phyloP scores from a whole-genome alignment of 2,329 filamentous ascomycete species.

The Verticillium nubilum region DNA sequence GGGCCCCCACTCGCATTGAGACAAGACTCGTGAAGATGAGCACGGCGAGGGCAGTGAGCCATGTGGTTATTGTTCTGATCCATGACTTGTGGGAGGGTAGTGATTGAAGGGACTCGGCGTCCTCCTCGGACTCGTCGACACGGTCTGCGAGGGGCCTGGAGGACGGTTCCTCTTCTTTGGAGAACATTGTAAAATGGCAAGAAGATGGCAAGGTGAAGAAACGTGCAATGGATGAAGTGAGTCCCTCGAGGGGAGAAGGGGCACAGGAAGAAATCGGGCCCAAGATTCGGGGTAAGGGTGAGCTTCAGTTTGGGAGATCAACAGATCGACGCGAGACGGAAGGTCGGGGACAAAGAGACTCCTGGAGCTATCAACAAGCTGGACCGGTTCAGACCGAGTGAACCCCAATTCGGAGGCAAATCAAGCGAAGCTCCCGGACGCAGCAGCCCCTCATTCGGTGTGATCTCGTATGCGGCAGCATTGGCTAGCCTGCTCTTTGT shows the following conservation, averaged over 20 bases:
- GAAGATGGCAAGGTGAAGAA: not conserved
- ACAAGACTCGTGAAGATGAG: slow-evolving; percentile 11
- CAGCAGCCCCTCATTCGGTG: not conserved
- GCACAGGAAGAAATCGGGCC: not conserved
- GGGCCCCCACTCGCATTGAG: slow-evolving; percentile 13
- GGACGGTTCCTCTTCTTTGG: slow-evolving; percentile 4
- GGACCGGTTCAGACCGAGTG: not conserved
- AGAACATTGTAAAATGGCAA: slow-evolving; percentile 13
- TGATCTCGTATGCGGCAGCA: not conserved
- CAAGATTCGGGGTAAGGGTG: not conserved
- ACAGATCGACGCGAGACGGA: not conserved
- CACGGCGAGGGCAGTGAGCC: slow-evolving; percentile 3
- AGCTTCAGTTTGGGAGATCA: not conserved
- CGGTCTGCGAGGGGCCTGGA: slow-evolving; percentile 9
- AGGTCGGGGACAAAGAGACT: not conserved
- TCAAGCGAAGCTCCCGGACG: not conserved
- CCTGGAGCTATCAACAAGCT: not conserved
- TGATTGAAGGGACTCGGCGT: slow-evolving; percentile 5
- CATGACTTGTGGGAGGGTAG: not conserved
- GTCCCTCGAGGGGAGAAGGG: not conserved
- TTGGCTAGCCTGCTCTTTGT: not conserved
- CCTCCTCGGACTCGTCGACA: slow-evolving; percentile 12
- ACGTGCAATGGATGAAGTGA: not conserved
- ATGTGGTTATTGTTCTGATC: slow-evolving; percentile 2
- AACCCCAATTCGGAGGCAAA: not conserved